Base-by-base conservation (phyloP, 352 stramenopile genomes). In the Globisporangium middletonii region DNA sequence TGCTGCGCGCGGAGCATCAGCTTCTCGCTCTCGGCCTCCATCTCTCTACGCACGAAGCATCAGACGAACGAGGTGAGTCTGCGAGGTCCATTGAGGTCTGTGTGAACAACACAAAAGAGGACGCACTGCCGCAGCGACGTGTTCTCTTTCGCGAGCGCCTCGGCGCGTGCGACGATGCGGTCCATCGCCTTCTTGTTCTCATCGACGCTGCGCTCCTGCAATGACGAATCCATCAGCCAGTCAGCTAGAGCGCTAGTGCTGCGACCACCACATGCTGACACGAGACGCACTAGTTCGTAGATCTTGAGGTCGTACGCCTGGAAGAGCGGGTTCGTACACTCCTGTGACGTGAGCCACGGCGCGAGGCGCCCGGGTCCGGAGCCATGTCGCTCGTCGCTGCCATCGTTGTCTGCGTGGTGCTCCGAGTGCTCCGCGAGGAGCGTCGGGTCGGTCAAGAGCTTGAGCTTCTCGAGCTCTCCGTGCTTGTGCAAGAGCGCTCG, bases 271-370 rank as follows among this genome's bases (percentile, higher is more conserved):
- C 44, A 23, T 23, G 44, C 19, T 11, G 7, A 33, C 26, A 37
- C 2, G 9, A 33, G 5, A 16, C 73, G 19, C 63, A 90, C 72
- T 64, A 84, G 59, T n/a, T 89, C 79, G 23, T 83, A 72, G 38
- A 93, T 93, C 54, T 87, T 88, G 35, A 83, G 57, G 54, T 91
- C 83, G 58, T 93, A 93, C 16, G 80, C 75, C 52, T 88, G 75
- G 28, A 93, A 73, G 16, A 93, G 59, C 35, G 83, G 80, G 50
- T 86, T 89, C 55, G 72, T 80, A 65, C 82, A 84, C 60, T 88
- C 80, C 28, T 74, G 73, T n/a, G 78, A 72, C 4, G 78, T 79
- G 50, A 90, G 72, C 80, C 83, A 91, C 15, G 83, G 79, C 16
- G 79, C 70, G 11, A 79, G 57, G 11, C 46, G 60, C 8, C 2